Base-by-base conservation (phyloP, 441 rosid species). In the Brassica hybrid region DNA sequence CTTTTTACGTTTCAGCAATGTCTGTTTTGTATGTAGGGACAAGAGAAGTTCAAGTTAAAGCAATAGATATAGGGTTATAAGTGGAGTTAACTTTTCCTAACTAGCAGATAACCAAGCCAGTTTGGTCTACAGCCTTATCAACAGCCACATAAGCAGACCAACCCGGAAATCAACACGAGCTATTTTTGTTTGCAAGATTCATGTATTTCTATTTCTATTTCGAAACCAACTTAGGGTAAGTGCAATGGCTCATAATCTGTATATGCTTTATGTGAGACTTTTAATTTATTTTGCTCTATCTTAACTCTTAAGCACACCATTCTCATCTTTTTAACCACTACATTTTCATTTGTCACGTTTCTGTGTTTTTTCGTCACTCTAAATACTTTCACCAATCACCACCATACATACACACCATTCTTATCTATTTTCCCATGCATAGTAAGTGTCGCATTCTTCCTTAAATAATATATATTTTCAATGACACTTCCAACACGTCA, bases 401-500 rank as follows among this genome's bases (percentile, higher is more conserved):
- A 18, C 25, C 59, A 54, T 76, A 23, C 23, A 12, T 48, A 41
- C 17, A 64, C 60, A 63, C 75, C 70, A 71, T 64, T 71, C 71
- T 71, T 69, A 62, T 70, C 66, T 17, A 5, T 17, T 13, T 27
- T 54, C 60, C 25, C 76, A 77, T 77, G 72, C 62, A 77, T 13
- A 57, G 72, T 77, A 27, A 58, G 57, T 77, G 80, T 18, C 72
- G 5, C 34, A 4, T 65, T 71, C 64, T 65, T 43, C 23, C 67
- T n/a, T 19, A 36, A 19, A 41, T 41, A 25, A 64, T 38, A 45
- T 13, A 45, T 32, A 61, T 76, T 69, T 69, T 64, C 58, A 63
- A 63, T 70, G 12, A 52, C 45, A 69, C 8, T 70, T 76, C 48
- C 71, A 54, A 70, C 75, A 76, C 80, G 80, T 5, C 71, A 76